Percentiles rank a stretch among this genome's conserved stretches.
phyloP scores from a whole-genome alignment of 2,329 filamentous ascomycete genomes.

The Colletotrichum sp. region DNA sequence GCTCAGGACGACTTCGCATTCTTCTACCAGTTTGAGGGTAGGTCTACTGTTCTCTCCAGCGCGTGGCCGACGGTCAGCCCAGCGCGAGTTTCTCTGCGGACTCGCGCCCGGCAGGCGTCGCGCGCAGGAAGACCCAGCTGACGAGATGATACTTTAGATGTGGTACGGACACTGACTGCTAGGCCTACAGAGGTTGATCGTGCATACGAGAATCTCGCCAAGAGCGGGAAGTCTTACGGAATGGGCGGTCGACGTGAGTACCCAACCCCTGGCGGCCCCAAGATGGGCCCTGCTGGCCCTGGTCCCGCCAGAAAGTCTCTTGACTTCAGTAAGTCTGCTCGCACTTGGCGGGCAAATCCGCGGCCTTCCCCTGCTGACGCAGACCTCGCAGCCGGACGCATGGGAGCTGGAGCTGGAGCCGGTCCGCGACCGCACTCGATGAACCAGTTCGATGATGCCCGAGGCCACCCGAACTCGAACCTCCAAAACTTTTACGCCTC shows the following conservation, averaged over 20 bases:
- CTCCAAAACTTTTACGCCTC: slow-evolving; percentile 93
- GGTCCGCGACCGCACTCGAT: slow-evolving; percentile 81
- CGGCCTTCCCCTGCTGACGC: slow-evolving; percentile 27
- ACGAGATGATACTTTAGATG: slow-evolving; percentile 16
- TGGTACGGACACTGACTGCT: slow-evolving; percentile 24
- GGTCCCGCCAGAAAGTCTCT: slow-evolving; percentile 30
- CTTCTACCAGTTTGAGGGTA: slow-evolving; percentile 88
- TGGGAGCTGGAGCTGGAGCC: slow-evolving; percentile 50
- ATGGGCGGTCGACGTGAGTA: slow-evolving; percentile 80
- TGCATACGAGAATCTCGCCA: slow-evolving; percentile 92
- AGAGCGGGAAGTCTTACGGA: slow-evolving; percentile 93
- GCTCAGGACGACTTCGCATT: slow-evolving; percentile 83
- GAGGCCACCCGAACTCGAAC: slow-evolving; percentile 75
- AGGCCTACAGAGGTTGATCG: slow-evolving; percentile 82
- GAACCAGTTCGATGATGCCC: slow-evolving; percentile 79
- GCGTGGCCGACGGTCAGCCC: not conserved
- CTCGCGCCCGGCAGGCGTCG: not conserved
- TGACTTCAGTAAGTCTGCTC: slow-evolving; percentile 30
- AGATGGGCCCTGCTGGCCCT: slow-evolving; percentile 27
- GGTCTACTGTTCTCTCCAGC: slow-evolving; percentile 40
- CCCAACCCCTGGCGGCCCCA: slow-evolving; percentile 60
- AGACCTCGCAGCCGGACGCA: slow-evolving; percentile 68
- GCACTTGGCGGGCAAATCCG: slow-evolving; percentile 20
- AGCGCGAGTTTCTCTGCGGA: not conserved
- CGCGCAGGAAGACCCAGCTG: slow-evolving; percentile 9